phyloP scores from a whole-genome alignment of 768 basidiomycete species.

The Nidula microcarpa region DNA sequence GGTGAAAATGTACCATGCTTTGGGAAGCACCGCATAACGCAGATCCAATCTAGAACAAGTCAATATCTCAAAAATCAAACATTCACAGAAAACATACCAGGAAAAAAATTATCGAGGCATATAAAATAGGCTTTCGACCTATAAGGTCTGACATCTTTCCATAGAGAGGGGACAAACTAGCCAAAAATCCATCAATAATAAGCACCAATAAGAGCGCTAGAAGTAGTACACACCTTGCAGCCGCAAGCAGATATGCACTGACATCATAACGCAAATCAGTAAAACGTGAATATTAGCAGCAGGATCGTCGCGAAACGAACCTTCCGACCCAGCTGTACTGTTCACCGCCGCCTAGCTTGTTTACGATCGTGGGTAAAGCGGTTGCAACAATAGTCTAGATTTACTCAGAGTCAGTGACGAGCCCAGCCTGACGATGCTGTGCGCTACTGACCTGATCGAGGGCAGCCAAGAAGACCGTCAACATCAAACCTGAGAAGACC shows the following conservation, averaged over 20 bases:
- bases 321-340: constrained; percentile 75
- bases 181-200: constrained; percentile 1
- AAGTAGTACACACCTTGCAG: constrained; percentile 34
- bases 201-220: neutral
- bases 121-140: constrained; percentile 66
- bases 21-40: constrained; percentile 82
- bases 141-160: constrained; percentile 70
- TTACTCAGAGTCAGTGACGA: neutral
- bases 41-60: constrained; percentile 55
- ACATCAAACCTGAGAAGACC: constrained; percentile 47
- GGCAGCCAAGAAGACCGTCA: constrained; percentile 47
- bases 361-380: constrained; percentile 72
- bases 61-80: neutral
- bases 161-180: constrained; percentile 64
- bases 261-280: neutral
- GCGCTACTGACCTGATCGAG: constrained; percentile 49
- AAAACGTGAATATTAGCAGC: neutral
- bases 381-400: constrained; percentile 61
- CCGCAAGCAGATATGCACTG: constrained; percentile 74
- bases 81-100: constrained; percentile 38
- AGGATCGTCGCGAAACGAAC: constrained; percentile 25
- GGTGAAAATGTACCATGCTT: constrained; percentile 42
- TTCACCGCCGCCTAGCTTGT: constrained; percentile 57
- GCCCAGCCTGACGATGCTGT: neutral
- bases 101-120: constrained; percentile 62